A percentile compares a stretch with the other conserved stretches of the same genome.
Conservation (phyloP, 2,329 filamentous ascomycete species). For the Talaromyces sp. region DNA sequence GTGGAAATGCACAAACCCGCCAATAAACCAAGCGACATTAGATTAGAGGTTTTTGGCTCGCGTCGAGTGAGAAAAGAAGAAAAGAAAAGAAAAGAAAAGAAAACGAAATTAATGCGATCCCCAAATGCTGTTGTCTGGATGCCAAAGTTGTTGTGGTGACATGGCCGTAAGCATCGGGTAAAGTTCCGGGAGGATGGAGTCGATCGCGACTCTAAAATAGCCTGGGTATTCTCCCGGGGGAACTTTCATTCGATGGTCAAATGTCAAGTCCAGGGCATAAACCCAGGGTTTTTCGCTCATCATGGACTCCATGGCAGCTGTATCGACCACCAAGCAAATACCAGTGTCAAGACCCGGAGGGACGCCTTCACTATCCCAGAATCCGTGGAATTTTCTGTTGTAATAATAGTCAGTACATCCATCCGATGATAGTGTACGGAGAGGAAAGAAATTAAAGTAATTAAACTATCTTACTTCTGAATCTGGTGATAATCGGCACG, state of each 20-base stretch:
- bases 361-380: slow-evolving; percentile 1
- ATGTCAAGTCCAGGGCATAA: background rate
- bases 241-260: background rate
- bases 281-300: background rate
- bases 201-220: slow-evolving; percentile 1
- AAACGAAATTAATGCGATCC: background rate
- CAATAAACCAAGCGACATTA: too few species aligned
- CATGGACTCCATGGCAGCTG: background rate
- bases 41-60: too few species aligned
- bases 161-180: slow-evolving; percentile 3
- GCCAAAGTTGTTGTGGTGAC: background rate
- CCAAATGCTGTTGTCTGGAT: background rate
- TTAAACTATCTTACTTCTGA: background rate
- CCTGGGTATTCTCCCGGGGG: slow-evolving; percentile 1
- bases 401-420: background rate
- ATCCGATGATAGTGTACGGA: background rate
- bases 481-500: background rate
- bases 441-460: background rate
- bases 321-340: background rate
- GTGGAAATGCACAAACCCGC: too few species aligned
- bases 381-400: background rate
- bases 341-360: background rate
- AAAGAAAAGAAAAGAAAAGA: too few species aligned
- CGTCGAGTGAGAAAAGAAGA: too few species aligned
- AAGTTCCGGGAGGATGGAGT: background rate